phyloP scores from a whole-genome alignment of 2,329 filamentous ascomycete species.

The Exophiala spinifera region DNA sequence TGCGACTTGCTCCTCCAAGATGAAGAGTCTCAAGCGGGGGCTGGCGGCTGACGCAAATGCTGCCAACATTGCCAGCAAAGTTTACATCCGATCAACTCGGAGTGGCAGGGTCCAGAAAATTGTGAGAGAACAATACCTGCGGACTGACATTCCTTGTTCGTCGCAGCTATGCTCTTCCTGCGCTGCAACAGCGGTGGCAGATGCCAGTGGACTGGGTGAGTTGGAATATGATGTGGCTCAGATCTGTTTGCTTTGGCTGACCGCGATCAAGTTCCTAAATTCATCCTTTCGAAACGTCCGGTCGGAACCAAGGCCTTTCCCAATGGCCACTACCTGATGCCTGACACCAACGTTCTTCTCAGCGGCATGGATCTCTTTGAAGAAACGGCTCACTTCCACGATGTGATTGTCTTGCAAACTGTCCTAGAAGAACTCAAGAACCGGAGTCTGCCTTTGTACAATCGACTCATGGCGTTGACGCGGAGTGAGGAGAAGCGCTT shows the following conservation, averaged over 20 bases:
- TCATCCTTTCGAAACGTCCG: slow-evolving; percentile 84
- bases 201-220: slow-evolving; percentile 74
- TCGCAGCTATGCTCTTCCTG: slow-evolving; percentile 82
- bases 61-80: slow-evolving; percentile 85
- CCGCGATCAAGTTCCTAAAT: slow-evolving; percentile 63
- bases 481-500: slow-evolving; percentile 97
- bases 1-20: slow-evolving; percentile 32
- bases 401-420: slow-evolving; percentile 94
- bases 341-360: slow-evolving; percentile 92
- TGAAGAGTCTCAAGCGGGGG: slow-evolving; percentile 63
- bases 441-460: slow-evolving; percentile 89
- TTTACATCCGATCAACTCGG: slow-evolving; percentile 90
- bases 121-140: slow-evolving; percentile 90
- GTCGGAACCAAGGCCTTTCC: slow-evolving; percentile 78
- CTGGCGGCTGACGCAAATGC: slow-evolving; percentile 54
- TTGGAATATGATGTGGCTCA: slow-evolving; percentile 11
- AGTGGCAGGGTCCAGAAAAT: slow-evolving; percentile 99
- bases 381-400: slow-evolving; percentile 84
- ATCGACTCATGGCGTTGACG: slow-evolving; percentile 82
- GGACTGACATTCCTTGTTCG: slow-evolving; percentile 95
- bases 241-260: slow-evolving; percentile 25
- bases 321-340: slow-evolving; percentile 87
- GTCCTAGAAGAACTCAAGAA: slow-evolving; percentile 96
- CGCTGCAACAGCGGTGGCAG: slow-evolving; percentile 68
- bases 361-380: slow-evolving; percentile 98